phyloP scores from a whole-genome alignment of 495 filamentous ascomycete genomes.

The Diplogelasinospora grovesii region DNA sequence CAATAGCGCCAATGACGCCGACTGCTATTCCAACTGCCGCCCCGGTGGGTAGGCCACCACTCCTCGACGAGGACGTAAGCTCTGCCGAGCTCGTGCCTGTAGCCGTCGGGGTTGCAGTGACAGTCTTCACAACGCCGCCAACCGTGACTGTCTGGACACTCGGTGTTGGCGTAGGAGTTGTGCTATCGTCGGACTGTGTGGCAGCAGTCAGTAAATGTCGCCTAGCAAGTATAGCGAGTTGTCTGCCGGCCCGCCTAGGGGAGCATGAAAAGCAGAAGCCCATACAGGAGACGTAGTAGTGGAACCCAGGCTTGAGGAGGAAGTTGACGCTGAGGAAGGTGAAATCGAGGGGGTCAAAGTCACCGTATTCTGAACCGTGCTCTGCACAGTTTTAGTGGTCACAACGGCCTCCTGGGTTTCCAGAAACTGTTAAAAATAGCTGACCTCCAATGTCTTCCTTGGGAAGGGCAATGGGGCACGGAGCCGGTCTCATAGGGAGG shows the following conservation, averaged over 20 bases:
- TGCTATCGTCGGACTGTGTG: neutral
- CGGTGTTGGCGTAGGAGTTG: neutral
- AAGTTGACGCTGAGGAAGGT: slow-evolving; percentile 5
- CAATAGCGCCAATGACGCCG: slow-evolving; percentile 31
- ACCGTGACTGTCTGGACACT: slow-evolving; percentile 37
- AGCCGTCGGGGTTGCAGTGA: slow-evolving; percentile 29
- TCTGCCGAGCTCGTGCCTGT: slow-evolving; percentile 11
- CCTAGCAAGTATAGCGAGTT: slow-evolving; percentile 6
- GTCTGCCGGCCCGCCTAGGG: slow-evolving; percentile 6
- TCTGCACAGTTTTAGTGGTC: slow-evolving; percentile 27
- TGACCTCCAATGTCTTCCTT: slow-evolving; percentile 2
- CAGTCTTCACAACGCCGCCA: slow-evolving; percentile 34
- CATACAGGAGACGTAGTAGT: slow-evolving; percentile 26
- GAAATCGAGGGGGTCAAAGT: slow-evolving; percentile 15
- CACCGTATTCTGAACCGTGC: slow-evolving; percentile 25
- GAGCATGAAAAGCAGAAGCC: slow-evolving; percentile 8
- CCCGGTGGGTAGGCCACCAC: slow-evolving; percentile 27
- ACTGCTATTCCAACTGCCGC: slow-evolving; percentile 37
- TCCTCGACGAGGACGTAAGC: slow-evolving; percentile 4
- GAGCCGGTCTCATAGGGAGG: neutral
- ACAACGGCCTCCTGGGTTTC: slow-evolving; percentile 9
- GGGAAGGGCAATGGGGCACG: neutral
- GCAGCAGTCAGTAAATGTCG: slow-evolving; percentile 10
- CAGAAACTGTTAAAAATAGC: slow-evolving; percentile 7
- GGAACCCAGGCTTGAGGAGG: slow-evolving; percentile 6